These are phyloP conservation scores for Pseudogymnoascus sp. DNA, from an alignment of 2,329 filamentous ascomycete species.

Conservation along the genomic window DNA sequence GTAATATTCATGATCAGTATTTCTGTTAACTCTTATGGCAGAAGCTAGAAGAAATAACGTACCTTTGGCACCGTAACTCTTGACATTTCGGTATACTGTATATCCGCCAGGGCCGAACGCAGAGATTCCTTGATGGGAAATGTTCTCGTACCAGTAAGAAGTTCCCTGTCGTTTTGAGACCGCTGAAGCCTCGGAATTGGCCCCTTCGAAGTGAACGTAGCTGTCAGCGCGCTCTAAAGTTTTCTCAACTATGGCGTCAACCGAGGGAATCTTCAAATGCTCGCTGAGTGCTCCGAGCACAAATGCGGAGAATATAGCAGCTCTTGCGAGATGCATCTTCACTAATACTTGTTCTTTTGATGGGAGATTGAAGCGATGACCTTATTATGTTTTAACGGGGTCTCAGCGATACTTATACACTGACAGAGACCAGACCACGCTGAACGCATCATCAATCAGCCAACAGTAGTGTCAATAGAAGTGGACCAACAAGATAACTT, in stretches of 20 bases:
- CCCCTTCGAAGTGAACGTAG: not conserved
- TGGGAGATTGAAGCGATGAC: not conserved
- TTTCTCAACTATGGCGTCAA: not conserved
- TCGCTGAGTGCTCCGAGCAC: not conserved
- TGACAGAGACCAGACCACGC: no score
- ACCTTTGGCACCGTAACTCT: conserved; percentile 20
- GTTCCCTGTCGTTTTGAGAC: conserved; percentile 1
- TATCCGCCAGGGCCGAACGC: conserved; percentile 19
- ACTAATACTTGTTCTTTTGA: not conserved
- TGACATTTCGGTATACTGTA: conserved; percentile 21
- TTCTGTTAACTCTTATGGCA: conserved; percentile 37
- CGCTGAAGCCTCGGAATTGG: not conserved
- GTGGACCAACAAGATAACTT: no score
- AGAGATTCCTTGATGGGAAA: conserved; percentile 20
- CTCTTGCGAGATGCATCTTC: not conserved
- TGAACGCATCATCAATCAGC: no score
- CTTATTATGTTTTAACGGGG: no score
- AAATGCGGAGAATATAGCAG: not conserved
- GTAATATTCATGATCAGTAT: not conserved
- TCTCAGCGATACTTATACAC: no score
- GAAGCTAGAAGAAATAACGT: conserved; percentile 45
- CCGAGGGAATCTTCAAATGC: not conserved
- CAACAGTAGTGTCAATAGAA: no score
- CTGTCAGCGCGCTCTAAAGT: not conserved
- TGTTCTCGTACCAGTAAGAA: conserved; percentile 22